Percentiles rank a stretch among this genome's conserved stretches.
Evolutionary conservation across 73 alveolate species (phyloP).

Genomic region (Paraurostyla sp.): DNA sequence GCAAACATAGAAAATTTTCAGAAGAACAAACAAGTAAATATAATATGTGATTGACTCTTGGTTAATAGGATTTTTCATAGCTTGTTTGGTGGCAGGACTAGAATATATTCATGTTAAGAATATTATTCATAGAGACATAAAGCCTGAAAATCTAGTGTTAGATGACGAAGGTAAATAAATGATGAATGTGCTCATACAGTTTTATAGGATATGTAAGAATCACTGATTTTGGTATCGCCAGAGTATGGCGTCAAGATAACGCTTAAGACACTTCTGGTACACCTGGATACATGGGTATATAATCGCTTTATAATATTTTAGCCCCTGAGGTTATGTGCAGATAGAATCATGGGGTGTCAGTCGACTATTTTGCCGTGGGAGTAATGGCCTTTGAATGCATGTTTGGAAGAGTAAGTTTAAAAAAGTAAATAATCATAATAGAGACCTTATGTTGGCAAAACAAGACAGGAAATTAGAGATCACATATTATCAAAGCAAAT

Average conservation of each 20-base stretch:
- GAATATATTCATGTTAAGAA: slow-evolving; percentile 69
- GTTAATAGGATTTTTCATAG: slow-evolving; percentile 63
- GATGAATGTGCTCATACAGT: neutral
- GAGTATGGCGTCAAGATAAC: slow-evolving; percentile 70
- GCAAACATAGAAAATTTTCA: slow-evolving; percentile 61
- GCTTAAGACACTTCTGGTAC: slow-evolving; percentile 79
- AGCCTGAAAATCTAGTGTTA: slow-evolving; percentile 65
- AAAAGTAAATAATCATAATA: neutral
- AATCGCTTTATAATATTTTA: neutral
- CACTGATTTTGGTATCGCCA: slow-evolving; percentile 80
- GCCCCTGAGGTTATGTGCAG: slow-evolving; percentile 84
- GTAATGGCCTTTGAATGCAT: slow-evolving; percentile 77
- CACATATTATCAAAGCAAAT: slow-evolving; percentile 94
- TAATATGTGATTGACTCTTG: neutral
- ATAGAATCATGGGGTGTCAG: slow-evolving; percentile 71
- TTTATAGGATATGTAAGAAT: slow-evolving; percentile 57
- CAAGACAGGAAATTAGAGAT: slow-evolving; percentile 97
- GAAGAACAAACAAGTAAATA: slow-evolving; percentile 64
- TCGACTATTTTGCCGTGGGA: slow-evolving; percentile 77
- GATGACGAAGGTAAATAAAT: slow-evolving; percentile 47
- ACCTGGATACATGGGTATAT: slow-evolving; percentile 79
- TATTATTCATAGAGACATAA: slow-evolving; percentile 73
- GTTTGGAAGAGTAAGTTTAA: slow-evolving; percentile 66
- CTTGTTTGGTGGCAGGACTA: slow-evolving; percentile 74
- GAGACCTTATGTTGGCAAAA: slow-evolving; percentile 97